Conservation (phyloP, 2,329 filamentous ascomycete genomes). For the Sclerotinia glacialis region DNA sequence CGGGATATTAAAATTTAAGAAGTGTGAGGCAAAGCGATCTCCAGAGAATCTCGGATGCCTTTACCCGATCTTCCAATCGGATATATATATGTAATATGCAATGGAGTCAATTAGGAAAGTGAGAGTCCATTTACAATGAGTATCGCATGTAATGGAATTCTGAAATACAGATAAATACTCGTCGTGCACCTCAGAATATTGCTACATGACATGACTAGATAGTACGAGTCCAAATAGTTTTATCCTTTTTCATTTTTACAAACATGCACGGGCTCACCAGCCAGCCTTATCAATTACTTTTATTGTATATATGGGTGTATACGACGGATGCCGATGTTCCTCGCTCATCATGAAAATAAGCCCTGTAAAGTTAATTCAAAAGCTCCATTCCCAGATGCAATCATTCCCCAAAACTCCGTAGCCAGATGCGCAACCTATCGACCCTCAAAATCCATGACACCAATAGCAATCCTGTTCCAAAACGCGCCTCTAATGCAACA, state of each 20-base stretch:
- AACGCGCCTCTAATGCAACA: constrained; percentile 17
- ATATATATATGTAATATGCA: not conserved
- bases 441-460: constrained; percentile 16
- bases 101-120: not conserved
- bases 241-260: not conserved
- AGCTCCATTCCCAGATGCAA: constrained; percentile 22
- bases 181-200: not conserved
- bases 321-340: not conserved
- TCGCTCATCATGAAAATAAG: constrained; percentile 2
- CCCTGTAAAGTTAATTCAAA: constrained; percentile 1
- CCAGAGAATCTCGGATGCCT: not conserved
- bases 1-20: not conserved
- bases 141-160: not conserved
- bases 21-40: not conserved
- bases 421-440: constrained; percentile 16
- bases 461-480: constrained; percentile 10
- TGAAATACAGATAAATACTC: not conserved
- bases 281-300: constrained; percentile 6
- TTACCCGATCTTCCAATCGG: not conserved
- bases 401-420: constrained; percentile 17
- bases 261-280: not conserved
- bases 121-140: not conserved
- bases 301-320: constrained; percentile 2
- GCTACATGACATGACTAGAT: not conserved
- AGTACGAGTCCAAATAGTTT: not conserved